Conservation (phyloP, 345 rosid genomes). For the Corchorus capsularis region DNA sequence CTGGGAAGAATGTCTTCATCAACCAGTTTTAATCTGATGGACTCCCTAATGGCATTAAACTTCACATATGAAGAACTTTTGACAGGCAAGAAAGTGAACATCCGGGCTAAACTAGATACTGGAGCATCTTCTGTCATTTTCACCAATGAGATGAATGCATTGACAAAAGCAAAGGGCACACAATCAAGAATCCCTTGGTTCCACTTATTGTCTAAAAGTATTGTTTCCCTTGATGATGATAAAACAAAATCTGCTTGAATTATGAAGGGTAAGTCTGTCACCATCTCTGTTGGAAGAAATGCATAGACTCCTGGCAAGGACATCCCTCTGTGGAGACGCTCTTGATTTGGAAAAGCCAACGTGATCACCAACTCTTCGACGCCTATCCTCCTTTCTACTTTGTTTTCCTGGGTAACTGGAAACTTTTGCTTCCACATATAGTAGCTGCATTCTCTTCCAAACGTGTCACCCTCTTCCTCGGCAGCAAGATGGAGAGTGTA, state of each 20-base stretch:
- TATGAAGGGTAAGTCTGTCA: slow-evolving; percentile 64
- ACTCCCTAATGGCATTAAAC: slow-evolving; percentile 49
- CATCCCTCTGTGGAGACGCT: slow-evolving; percentile 54
- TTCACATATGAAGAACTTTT: slow-evolving; percentile 29
- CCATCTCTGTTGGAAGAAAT: slow-evolving; percentile 79
- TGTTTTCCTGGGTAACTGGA: slow-evolving; percentile 54
- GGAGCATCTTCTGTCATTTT: slow-evolving; percentile 54
- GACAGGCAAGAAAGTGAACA: slow-evolving; percentile 69
- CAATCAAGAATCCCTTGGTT: slow-evolving; percentile 78
- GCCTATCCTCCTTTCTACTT: slow-evolving; percentile 63
- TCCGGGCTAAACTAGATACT: slow-evolving; percentile 40
- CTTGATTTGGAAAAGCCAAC: slow-evolving; percentile 66
- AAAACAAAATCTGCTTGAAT: slow-evolving; percentile 75
- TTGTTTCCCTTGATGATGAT: slow-evolving; percentile 70
- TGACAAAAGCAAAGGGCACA: slow-evolving; percentile 57
- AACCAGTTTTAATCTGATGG: slow-evolving; percentile 37
- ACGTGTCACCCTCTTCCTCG: slow-evolving; percentile 21
- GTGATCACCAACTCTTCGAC: slow-evolving; percentile 71
- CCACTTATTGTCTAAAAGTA: slow-evolving; percentile 63
- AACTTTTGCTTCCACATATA: slow-evolving; percentile 76
- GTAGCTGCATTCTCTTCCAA: slow-evolving; percentile 51
- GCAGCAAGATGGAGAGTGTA: slow-evolving; percentile 64
- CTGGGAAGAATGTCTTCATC: slow-evolving; percentile 57
- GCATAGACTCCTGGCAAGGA: slow-evolving; percentile 68
- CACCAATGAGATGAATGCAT: slow-evolving; percentile 59